Evolutionary conservation across 495 filamentous ascomycete species (phyloP).

Genomic region (Podospora sp.): DNA sequence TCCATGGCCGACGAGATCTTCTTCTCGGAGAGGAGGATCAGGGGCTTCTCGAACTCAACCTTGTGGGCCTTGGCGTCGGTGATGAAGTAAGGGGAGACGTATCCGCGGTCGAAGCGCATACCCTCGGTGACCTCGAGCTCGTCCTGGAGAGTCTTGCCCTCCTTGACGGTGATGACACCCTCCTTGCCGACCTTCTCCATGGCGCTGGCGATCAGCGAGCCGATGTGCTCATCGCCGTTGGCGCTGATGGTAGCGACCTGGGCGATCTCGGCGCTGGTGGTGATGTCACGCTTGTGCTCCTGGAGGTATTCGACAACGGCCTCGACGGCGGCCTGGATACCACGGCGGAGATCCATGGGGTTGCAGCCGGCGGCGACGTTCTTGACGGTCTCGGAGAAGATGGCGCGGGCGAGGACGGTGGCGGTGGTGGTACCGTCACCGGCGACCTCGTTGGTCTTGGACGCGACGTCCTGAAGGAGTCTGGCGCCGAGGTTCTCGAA

Average conservation of each 20-base stretch:
- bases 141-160: constrained; percentile 97
- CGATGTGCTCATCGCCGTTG: constrained; percentile 95
- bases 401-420: constrained; percentile 94
- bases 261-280: constrained; percentile 93
- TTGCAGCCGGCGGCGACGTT: constrained; percentile 99
- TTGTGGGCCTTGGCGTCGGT: constrained; percentile 98
- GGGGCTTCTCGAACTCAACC: constrained; percentile 99
- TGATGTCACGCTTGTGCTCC: constrained; percentile 94
- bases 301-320: constrained; percentile 91
- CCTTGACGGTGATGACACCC: constrained; percentile 99
- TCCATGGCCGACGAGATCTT: constrained; percentile 99
- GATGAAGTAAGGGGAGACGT: constrained; percentile 99
- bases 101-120: constrained; percentile 99
- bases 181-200: constrained; percentile 99
- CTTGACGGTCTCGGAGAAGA: constrained; percentile 99
- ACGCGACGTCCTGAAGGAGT: constrained; percentile 95
- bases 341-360: constrained; percentile 96
- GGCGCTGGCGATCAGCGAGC: constrained; percentile 91
- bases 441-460: constrained; percentile 98
- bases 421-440: constrained; percentile 98
- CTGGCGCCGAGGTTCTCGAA: constrained; percentile 99
- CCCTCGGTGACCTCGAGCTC: constrained; percentile 99
- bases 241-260: constrained; percentile 98
- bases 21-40: constrained; percentile 98
- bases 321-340: constrained; percentile 94